phyloP scores from a whole-genome alignment of 2,329 filamentous ascomycete genomes.

The Elsinoe arachidis region DNA sequence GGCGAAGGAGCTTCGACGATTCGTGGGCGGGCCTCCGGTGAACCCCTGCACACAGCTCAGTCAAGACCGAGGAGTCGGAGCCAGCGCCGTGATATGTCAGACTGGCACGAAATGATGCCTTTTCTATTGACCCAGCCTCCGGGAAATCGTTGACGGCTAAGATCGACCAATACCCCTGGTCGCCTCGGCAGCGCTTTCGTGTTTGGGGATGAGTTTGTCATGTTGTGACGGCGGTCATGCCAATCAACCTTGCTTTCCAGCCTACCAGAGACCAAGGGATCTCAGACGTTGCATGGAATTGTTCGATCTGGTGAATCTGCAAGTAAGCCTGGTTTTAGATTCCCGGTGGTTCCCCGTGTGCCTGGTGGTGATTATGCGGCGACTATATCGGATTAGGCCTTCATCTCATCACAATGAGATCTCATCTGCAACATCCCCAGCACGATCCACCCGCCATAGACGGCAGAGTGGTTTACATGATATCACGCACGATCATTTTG shows the following conservation, averaged over 20 bases:
- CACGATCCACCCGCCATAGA: not conserved
- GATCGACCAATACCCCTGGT: not conserved
- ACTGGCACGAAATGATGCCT: too few species aligned
- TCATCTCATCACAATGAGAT: slow-evolving; percentile 4
- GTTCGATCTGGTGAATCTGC: not conserved
- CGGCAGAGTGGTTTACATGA: not conserved
- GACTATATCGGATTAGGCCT: not conserved
- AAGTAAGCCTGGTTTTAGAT: not conserved
- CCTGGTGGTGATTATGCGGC: not conserved
- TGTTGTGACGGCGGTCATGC: not conserved
- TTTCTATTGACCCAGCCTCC: too few species aligned
- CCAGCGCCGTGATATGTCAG: too few species aligned
- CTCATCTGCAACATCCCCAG: not conserved
- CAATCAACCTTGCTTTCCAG: not conserved
- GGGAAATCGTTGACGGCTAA: not conserved
- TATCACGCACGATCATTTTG: not conserved
- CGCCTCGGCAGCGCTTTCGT: not conserved
- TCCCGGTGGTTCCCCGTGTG: not conserved
- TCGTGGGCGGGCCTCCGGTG: too few species aligned
- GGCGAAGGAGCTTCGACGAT: too few species aligned
- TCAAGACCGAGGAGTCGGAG: too few species aligned
- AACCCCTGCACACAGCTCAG: too few species aligned
- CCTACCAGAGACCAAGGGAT: not conserved
- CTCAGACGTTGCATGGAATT: not conserved
- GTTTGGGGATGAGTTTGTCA: not conserved